Evolutionary conservation across 1,139 yeast species (phyloP), one percentile per base, ranked within the genome.

Genomic region (Scheffersomyces lignicola): DNA sequence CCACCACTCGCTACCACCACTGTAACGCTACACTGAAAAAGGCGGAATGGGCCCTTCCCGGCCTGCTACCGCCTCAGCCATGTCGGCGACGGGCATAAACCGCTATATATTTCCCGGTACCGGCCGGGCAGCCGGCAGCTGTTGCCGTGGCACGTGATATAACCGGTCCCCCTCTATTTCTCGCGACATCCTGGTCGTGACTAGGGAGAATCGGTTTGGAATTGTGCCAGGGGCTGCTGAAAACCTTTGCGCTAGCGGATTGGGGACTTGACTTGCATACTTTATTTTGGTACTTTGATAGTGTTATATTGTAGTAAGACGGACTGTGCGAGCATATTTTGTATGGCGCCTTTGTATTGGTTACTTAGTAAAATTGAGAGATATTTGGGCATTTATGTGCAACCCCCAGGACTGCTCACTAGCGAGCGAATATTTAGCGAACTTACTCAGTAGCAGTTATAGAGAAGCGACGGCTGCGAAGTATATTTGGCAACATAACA

Each of bases 221-320:
- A 9, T 20, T 8, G 8, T 20, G 8, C 10, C 23, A 20, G n/a
- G n/a, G 8, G 23, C n/a, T 8, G 9, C 23, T n/a, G 9, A 9
- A 23, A 23, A 23, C 26, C 26, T 23, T 23, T 23, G 26, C 26
- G 26, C 26, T 23, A 23, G 26, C 6, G 26, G 26, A 23, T 23
- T 23, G 7, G 26, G 26, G 13, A 6, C 6, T 7, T 23, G 6
- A 11, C 6, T 11, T 7, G 11, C 6, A 7, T 9, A 23, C 6
- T 9, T 7, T 6, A 23, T 6, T 7, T 23, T 23, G 6, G 13
- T 23, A 6, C 13, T 5, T 23, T 7, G 6, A 7, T 7, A 23
- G 6, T 5, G 26, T 6, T 23, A 11, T 14, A 23, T 23, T 7
- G 7, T 5, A 23, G 13, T 7, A 9, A 7, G 7, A 23, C 5